Base-by-base conservation (phyloP, 202 grass and related monocot genomes). In the Musa balbisiana region DNA sequence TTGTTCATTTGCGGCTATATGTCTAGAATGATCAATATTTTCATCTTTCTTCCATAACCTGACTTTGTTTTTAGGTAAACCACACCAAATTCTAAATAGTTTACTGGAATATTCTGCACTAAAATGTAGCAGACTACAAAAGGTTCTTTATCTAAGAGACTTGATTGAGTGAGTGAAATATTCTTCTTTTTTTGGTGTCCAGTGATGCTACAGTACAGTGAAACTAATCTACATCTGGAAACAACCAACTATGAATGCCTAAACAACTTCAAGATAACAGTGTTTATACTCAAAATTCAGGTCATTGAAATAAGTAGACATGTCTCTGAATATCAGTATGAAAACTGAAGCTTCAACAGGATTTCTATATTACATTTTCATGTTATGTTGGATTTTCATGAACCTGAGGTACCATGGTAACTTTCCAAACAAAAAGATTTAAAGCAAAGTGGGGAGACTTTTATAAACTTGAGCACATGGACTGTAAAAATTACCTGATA, bases 401-500 rank as follows among this genome's bases (percentile, higher is more conserved):
- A 43, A 43, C 33, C 33, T 43, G 33, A 43, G 33, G 33, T 8
- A 43, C 33, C 33, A 43, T 43, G 33, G 5, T 22, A 49, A 13
- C 8, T 51, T 51, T 33, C 16, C 21, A 24, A n/a, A 77, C 12
- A 79, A 64, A 19, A 68, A 62, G 23, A 62, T 49, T 12, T 11
- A 49, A 62, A 58, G 23, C 26, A 62, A 72, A 58, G 55, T 73
- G 26, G 62, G 52, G 15, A 69, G 9, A 51, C 12, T 23, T 64
- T 64, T 66, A 6, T 13, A 25, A 13, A 27, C 12, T 13, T 12
- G 11, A 77, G 69, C 66, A 50, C 55, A 23, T 55, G 20, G 9
- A 72, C 70, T 22, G 26, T 21, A 66, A 26, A 74, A 74, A 66
- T 62, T 86, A 96, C 92, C 88, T 97, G 93, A 89, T 82, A 87